A percentile compares a stretch with the other conserved stretches of the same genome.
Evolutionary conservation across 2,329 filamentous ascomycete genomes (phyloP).

Genomic region (Chaetomium olivaceum): DNA sequence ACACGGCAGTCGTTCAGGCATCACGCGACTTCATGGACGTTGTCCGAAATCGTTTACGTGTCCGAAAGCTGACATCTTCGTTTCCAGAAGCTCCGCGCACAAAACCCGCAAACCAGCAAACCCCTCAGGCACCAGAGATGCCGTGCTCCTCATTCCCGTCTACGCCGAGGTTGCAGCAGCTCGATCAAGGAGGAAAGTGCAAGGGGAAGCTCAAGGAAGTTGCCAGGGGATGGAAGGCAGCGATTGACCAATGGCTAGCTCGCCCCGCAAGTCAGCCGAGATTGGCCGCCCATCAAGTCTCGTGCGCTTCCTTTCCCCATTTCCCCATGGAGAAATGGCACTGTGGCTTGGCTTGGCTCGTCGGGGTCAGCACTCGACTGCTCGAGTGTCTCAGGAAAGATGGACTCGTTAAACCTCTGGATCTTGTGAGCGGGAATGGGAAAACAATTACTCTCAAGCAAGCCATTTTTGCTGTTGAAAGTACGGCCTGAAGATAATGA

Average conservation of each 20-base stretch:
- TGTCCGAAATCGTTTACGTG: too few relatives aligned
- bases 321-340: conserved; percentile 11
- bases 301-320: background rate
- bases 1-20: background rate
- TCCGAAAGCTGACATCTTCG: background rate
- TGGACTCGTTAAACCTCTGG: background rate
- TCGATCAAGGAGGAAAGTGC: background rate
- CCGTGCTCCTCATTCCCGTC: background rate
- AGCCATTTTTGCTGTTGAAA: background rate
- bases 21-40: background rate
- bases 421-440: background rate
- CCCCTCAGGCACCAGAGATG: background rate
- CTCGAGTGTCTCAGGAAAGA: background rate
- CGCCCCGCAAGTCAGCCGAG: conserved; percentile 12
- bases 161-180: background rate
- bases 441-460: background rate
- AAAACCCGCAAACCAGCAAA: too few relatives aligned
- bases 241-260: conserved; percentile 10
- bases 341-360: conserved; percentile 3
- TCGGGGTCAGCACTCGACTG: background rate
- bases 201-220: background rate
- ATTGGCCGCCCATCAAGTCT: conserved; percentile 9
- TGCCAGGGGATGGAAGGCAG: background rate
- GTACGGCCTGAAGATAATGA: background rate
- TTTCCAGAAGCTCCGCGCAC: background rate